A percentile compares a stretch with the other conserved stretches of the same genome.
Evolutionary conservation across 2,329 filamentous ascomycete species (phyloP).

Genomic region (Aspergillus caelatus): DNA sequence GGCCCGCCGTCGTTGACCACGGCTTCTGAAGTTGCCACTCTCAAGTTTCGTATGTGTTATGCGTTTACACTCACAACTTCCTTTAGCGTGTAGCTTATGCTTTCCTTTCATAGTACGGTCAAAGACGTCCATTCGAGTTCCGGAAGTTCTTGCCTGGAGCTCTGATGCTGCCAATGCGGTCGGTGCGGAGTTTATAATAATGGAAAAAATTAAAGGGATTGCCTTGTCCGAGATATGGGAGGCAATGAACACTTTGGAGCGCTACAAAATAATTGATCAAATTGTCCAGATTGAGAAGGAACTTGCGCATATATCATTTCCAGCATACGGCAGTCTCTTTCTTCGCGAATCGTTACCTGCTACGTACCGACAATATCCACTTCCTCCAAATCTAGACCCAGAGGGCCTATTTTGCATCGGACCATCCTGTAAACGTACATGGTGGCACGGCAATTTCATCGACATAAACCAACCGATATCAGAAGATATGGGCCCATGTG

Average conservation of each 20-base stretch:
- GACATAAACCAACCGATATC: no score
- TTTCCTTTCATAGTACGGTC: not conserved
- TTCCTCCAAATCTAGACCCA: not conserved
- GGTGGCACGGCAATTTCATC: no score
- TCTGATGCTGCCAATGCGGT: conserved; percentile 35
- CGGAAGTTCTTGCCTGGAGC: conserved; percentile 37
- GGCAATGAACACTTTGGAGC: conserved; percentile 25
- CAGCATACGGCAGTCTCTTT: not conserved
- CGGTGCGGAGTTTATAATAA: conserved; percentile 45
- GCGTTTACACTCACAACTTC: no score
- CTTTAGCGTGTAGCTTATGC: no score
- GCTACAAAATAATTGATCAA: not conserved
- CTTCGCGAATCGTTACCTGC: not conserved
- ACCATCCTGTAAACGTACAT: not conserved
- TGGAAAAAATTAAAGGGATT: conserved; percentile 40
- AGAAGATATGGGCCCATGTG: no score
- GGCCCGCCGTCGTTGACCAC: conserved; percentile 28
- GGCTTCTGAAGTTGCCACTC: conserved; percentile 42
- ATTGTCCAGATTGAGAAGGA: not conserved
- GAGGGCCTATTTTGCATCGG: not conserved
- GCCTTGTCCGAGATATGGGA: conserved; percentile 33
- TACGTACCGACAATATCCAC: not conserved
- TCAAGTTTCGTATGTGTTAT: conserved; percentile 27
- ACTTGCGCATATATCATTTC: not conserved
- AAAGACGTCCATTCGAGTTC: conserved; percentile 32